Percentiles rank a stretch among this genome's conserved stretches.
Conservation (phyloP, 2,329 filamentous ascomycete species). For the Pseudogymnoascus sp. region DNA sequence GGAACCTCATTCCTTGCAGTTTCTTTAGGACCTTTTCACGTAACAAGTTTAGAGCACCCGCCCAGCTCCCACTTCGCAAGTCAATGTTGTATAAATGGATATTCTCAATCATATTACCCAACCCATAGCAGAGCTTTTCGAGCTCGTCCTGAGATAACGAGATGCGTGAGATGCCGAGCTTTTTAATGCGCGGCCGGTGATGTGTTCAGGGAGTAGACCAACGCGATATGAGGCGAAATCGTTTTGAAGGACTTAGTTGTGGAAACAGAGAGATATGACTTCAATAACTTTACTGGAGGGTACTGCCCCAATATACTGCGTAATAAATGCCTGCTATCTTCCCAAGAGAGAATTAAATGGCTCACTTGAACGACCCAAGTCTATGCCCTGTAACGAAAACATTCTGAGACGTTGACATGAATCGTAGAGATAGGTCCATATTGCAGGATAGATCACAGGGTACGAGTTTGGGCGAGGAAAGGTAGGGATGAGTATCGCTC, state of each 20-base stretch:
- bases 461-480: background rate
- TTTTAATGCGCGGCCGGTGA: constrained; percentile 3
- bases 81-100: background rate
- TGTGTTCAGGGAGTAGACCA: background rate
- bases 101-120: background rate
- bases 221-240: background rate
- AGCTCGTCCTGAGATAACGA: background rate
- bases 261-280: background rate
- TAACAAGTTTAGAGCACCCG: background rate
- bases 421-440: background rate
- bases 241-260: background rate
- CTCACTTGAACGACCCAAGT: background rate
- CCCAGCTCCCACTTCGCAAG: constrained; percentile 1
- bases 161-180: background rate
- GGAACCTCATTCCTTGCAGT: background rate
- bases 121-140: background rate
- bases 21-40: background rate
- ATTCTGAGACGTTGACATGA: background rate
- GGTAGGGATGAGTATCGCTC: background rate
- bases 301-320: background rate
- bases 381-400: background rate
- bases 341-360: background rate
- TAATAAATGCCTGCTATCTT: background rate
- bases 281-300: background rate
- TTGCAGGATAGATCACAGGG: background rate